Conservation (phyloP, 1,139 yeast genomes). For the Yamadazyma conglobata region DNA sequence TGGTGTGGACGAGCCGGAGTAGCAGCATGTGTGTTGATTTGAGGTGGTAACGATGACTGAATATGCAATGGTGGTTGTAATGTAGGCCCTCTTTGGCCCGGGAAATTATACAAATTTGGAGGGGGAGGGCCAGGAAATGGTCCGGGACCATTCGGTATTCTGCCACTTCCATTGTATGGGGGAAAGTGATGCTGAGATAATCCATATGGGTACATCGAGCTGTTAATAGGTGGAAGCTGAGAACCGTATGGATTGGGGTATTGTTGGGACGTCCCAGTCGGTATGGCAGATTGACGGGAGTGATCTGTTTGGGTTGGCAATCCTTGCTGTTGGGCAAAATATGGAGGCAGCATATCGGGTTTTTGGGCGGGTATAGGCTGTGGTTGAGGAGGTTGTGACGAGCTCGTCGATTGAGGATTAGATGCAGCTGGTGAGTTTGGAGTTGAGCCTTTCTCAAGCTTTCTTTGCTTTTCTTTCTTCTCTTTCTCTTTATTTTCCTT, state of each 20-base stretch:
- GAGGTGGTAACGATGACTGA: slow-evolving; percentile 4
- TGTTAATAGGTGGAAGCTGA: slow-evolving; percentile 2
- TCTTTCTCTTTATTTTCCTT: slow-evolving; percentile 9
- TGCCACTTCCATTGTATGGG: slow-evolving; percentile 33
- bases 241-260: neutral
- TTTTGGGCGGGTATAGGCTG: neutral
- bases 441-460: no score
- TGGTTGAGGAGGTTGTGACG: slow-evolving; percentile 3
- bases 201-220: slow-evolving; percentile 11
- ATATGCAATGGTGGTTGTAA: slow-evolving; percentile 4
- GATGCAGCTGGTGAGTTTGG: neutral
- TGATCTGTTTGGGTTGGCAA: no score
- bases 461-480: no score
- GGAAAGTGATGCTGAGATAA: slow-evolving; percentile 26
- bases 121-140: slow-evolving; percentile 47
- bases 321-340: no score
- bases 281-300: no score
- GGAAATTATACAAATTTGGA: slow-evolving; percentile 14
- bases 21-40: neutral
- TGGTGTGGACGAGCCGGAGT: neutral
- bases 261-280: no score
- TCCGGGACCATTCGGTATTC: slow-evolving; percentile 47
- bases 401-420: neutral
- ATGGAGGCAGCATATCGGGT: no score
- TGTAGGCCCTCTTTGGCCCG: slow-evolving; percentile 7